These are phyloP conservation scores for Eucalyptus guilfoylei DNA, from an alignment of 345 rosid species.

Conservation along the genomic window DNA sequence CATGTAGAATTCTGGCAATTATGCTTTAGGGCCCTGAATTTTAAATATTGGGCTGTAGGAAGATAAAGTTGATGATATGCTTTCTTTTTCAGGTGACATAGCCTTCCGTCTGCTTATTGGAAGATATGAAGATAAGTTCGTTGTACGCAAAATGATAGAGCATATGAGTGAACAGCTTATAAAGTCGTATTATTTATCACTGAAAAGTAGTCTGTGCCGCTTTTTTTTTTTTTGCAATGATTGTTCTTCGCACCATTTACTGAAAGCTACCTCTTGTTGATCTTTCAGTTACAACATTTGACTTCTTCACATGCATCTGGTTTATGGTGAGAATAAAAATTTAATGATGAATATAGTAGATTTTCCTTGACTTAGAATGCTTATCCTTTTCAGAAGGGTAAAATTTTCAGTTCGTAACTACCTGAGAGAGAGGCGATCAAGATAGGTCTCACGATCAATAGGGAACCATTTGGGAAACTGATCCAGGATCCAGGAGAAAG, in stretches of 20 bases:
- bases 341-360: not conserved
- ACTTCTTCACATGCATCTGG: not conserved
- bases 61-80: not conserved
- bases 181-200: not conserved
- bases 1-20: not conserved
- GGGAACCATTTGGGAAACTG: constrained; percentile 98
- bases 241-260: not conserved
- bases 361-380: not conserved
- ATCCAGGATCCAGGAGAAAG: constrained; percentile 95
- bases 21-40: not conserved
- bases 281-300: not conserved
- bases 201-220: not conserved
- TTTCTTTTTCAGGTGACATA: not conserved
- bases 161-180: not conserved
- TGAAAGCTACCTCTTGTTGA: not conserved
- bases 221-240: not conserved
- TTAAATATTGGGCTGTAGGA: not conserved
- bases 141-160: not conserved
- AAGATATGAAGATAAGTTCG: not conserved
- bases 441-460: constrained; percentile 87
- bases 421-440: constrained; percentile 42
- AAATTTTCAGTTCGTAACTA: not conserved
- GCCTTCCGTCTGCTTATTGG: not conserved
- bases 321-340: not conserved
- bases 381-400: not conserved